Conservation (phyloP, 2,329 filamentous ascomycete genomes). For the Plectosphaerella sp. region DNA sequence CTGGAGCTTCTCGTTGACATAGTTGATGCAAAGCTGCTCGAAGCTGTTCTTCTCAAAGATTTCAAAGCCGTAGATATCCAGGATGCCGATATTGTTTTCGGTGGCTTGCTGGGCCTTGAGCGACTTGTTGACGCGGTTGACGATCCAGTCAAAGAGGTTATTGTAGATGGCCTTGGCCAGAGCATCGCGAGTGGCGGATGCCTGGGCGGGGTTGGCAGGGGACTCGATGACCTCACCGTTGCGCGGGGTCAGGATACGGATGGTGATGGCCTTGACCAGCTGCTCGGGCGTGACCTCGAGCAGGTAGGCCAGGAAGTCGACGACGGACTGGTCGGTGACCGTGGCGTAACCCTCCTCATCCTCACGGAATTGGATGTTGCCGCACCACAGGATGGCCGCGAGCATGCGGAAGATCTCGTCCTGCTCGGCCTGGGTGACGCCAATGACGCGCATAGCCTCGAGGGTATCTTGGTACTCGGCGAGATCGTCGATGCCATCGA, state of each 20-base stretch:
- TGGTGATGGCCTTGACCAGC: slow-evolving; percentile 82
- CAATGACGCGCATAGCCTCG: slow-evolving; percentile 92
- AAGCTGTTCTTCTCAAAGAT: slow-evolving; percentile 99
- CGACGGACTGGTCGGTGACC: slow-evolving; percentile 83
- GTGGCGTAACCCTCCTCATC: slow-evolving; percentile 85
- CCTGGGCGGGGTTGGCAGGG: slow-evolving; percentile 84
- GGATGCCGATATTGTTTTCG: slow-evolving; percentile 85
- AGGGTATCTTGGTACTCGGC: slow-evolving; percentile 87
- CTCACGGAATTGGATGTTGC: slow-evolving; percentile 87
- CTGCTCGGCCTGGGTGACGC: slow-evolving; percentile 80
- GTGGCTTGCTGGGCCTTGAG: slow-evolving; percentile 72
- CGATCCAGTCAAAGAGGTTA: slow-evolving; percentile 99
- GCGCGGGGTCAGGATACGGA: slow-evolving; percentile 72
- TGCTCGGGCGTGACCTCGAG: slow-evolving; percentile 79
- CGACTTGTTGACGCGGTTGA: slow-evolving; percentile 84
- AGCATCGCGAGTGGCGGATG: slow-evolving; percentile 81
- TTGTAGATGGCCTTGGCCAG: slow-evolving; percentile 94
- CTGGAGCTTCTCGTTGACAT: slow-evolving; percentile 98
- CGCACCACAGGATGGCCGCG: slow-evolving; percentile 86
- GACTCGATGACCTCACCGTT: slow-evolving; percentile 65
- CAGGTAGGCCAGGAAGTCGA: slow-evolving; percentile 91
- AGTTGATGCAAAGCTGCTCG: slow-evolving; percentile 98
- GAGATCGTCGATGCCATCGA: slow-evolving; percentile 87
- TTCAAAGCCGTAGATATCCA: slow-evolving; percentile 99
- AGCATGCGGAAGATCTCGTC: slow-evolving; percentile 97